phyloP scores from a whole-genome alignment of 257 asterid genomes.

The Thymus quinquecostatus region DNA sequence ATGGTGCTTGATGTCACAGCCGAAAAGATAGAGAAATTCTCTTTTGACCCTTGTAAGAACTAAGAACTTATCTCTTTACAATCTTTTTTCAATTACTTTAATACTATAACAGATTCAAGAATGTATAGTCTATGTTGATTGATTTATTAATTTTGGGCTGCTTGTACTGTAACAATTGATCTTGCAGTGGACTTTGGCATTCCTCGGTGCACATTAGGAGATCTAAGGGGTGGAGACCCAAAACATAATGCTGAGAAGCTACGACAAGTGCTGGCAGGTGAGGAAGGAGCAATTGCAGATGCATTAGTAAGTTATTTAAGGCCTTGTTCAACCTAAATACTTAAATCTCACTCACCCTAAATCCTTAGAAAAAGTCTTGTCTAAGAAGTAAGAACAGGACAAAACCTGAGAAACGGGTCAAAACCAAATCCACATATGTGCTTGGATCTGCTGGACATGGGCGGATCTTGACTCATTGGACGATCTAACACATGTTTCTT shows the following conservation, averaged over 20 bases:
- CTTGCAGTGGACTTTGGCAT: conserved; percentile 72
- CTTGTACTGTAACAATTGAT: background rate
- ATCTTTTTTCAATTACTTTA: background rate
- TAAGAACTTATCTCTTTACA: background rate
- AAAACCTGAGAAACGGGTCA: background rate
- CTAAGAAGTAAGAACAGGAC: background rate
- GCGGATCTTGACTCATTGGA: background rate
- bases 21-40: conserved; percentile 57
- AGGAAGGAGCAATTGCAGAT: conserved; percentile 77
- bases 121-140: background rate
- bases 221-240: conserved; percentile 76
- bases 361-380: background rate
- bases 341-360: background rate
- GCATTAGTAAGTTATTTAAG: conserved; percentile 60
- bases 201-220: conserved; percentile 69
- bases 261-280: conserved; percentile 69
- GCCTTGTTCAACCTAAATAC: background rate
- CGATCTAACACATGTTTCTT: background rate
- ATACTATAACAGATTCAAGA: background rate
- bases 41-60: conserved; percentile 78
- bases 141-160: background rate
- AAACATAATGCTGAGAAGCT: conserved; percentile 67
- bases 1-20: conserved; percentile 67
- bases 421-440: background rate
- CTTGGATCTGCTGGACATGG: too few species aligned